A percentile compares a stretch with the other conserved stretches of the same genome.
These are phyloP conservation scores for Stachybotrys chartarum DNA, from an alignment of 2,329 filamentous ascomycete species.

Conservation along the genomic window DNA sequence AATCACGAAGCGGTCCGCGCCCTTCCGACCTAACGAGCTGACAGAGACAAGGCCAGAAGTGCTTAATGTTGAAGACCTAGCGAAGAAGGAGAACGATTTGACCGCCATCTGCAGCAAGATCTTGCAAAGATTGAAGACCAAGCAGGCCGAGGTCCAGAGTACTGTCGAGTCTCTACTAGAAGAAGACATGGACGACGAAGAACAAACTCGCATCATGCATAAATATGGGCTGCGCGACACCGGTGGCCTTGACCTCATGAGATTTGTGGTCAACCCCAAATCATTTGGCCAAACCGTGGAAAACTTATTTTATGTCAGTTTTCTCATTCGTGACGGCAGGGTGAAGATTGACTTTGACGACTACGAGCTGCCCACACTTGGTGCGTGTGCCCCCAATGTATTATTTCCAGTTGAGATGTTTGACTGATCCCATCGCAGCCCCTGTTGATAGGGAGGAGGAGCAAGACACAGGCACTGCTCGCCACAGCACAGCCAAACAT, in stretches of 20 bases:
- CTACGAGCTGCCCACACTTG: conserved; percentile 67
- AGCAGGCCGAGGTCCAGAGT: conserved; percentile 39
- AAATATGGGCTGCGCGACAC: conserved; percentile 58
- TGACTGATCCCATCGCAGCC: conserved; percentile 13
- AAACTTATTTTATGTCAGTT: conserved; percentile 95
- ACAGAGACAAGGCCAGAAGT: conserved; percentile 72
- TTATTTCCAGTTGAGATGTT: neutral
- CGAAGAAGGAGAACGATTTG: conserved; percentile 71
- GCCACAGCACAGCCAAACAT: conserved; percentile 57
- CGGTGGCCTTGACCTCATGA: conserved; percentile 70
- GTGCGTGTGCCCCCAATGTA: conserved; percentile 44
- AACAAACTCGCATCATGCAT: conserved; percentile 50
- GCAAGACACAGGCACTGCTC: conserved; percentile 32
- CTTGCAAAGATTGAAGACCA: conserved; percentile 48
- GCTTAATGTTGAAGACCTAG: conserved; percentile 65
- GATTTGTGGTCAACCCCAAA: conserved; percentile 81
- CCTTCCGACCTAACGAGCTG: conserved; percentile 60
- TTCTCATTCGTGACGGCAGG: conserved; percentile 81
- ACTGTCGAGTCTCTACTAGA: conserved; percentile 35
- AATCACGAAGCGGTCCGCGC: conserved; percentile 61
- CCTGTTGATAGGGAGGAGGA: conserved; percentile 33
- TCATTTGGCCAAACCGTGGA: conserved; percentile 95
- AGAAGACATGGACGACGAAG: conserved; percentile 38
- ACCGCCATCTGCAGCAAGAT: conserved; percentile 75
- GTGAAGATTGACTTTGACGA: conserved; percentile 69